Conservation (phyloP, 1,139 yeast genomes). For the Pichia sp. region DNA sequence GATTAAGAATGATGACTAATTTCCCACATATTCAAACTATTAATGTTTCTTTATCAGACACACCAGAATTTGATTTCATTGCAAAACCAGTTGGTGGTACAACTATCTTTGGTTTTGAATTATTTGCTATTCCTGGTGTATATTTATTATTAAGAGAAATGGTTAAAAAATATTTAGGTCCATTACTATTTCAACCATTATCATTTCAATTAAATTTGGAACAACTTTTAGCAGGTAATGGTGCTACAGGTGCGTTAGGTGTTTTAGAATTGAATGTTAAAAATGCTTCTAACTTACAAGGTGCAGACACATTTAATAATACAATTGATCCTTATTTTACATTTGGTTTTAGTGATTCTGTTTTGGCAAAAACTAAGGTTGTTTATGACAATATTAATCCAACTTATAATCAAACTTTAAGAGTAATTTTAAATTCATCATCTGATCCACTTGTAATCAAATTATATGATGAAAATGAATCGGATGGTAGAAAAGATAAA, state of each 20-base stretch:
- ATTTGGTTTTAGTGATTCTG: constrained; percentile 55
- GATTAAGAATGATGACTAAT: constrained; percentile 81
- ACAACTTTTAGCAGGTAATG: constrained; percentile 81
- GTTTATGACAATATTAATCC: constrained; percentile 65
- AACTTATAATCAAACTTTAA: constrained; percentile 74
- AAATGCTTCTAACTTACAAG: constrained; percentile 61
- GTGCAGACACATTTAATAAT: constrained; percentile 63
- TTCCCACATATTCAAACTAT: constrained; percentile 92
- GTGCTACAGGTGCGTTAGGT: constrained; percentile 78
- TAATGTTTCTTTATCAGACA: constrained; percentile 73
- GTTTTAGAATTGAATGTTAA: constrained; percentile 65
- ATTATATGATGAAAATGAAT: constrained; percentile 54
- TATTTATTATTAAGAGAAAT: constrained; percentile 74
- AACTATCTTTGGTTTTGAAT: constrained; percentile 76
- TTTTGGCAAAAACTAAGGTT: constrained; percentile 60
- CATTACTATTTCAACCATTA: constrained; percentile 79
- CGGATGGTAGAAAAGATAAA: constrained; percentile 75
- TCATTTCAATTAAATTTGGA: constrained; percentile 89
- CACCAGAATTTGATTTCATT: constrained; percentile 82
- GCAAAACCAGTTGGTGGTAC: constrained; percentile 68
- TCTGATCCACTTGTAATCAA: constrained; percentile 74
- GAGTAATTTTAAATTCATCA: constrained; percentile 63
- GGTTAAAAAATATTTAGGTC: constrained; percentile 81
- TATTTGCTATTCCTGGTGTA: constrained; percentile 80
- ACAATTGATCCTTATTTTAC: constrained; percentile 86